Conservation (phyloP, 2,329 filamentous ascomycete genomes). For the Clonostachys byssicola region DNA sequence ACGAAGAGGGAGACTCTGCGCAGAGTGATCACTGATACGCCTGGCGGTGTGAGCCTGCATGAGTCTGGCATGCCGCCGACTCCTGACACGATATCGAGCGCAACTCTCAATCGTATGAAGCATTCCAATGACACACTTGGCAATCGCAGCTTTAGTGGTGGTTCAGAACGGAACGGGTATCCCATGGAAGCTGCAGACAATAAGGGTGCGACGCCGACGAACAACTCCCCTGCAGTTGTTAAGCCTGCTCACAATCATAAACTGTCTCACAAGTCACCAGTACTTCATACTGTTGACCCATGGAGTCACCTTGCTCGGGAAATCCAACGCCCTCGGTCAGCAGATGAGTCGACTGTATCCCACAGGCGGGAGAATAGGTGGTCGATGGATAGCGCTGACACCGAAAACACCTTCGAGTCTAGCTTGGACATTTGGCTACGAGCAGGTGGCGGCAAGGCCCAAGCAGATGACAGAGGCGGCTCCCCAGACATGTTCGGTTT, state of each 20-base stretch:
- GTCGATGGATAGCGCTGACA: constrained; percentile 37
- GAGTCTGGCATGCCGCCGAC: constrained; percentile 49
- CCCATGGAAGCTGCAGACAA: not conserved
- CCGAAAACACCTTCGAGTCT: constrained; percentile 38
- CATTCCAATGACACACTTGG: constrained; percentile 43
- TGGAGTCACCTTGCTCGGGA: constrained; percentile 1
- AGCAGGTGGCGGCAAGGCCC: constrained; percentile 24
- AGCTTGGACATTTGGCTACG: constrained; percentile 56
- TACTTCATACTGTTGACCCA: not conserved
- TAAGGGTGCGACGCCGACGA: not conserved
- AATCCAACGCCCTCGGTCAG: constrained; percentile 36
- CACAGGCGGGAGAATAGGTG: constrained; percentile 33
- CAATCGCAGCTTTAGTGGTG: not conserved
- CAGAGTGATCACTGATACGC: constrained; percentile 42
- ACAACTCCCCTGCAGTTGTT: not conserved
- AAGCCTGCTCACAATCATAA: no score
- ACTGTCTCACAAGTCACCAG: not conserved
- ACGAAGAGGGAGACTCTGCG: constrained; percentile 44
- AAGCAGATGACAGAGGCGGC: constrained; percentile 23
- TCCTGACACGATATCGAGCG: constrained; percentile 55
- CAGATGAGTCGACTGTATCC: constrained; percentile 38
- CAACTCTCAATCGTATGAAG: constrained; percentile 45
- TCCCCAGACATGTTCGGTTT: constrained; percentile 54
- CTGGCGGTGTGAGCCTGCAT: constrained; percentile 29
- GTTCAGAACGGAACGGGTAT: not conserved